Percentiles rank a stretch among this genome's conserved stretches.
Conservation (phyloP, 441 rosid genomes). For the Cnidoscolus chayamansa region DNA sequence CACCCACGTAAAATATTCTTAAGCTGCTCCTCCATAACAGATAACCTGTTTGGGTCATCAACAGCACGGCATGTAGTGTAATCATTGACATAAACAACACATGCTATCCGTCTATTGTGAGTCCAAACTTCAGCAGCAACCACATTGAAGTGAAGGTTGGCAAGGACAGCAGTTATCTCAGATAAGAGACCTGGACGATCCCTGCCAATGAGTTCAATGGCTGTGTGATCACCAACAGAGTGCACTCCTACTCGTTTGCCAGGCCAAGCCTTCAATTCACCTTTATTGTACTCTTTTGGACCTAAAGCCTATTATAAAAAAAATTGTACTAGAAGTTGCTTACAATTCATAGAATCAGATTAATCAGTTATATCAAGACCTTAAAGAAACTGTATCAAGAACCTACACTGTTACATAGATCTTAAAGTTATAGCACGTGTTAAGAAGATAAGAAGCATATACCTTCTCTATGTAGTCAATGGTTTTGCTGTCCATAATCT, state of each 20-base stretch:
- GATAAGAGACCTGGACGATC: conserved; percentile 91
- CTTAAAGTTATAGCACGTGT: conserved; percentile 2
- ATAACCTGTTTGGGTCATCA: conserved; percentile 57
- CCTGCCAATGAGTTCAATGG: conserved; percentile 77
- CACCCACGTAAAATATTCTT: conserved; percentile 64
- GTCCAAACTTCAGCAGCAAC: conserved; percentile 98
- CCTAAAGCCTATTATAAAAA: conserved; percentile 58
- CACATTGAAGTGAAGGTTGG: conserved; percentile 75
- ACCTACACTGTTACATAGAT: neutral
- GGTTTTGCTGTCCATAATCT: conserved; percentile 63
- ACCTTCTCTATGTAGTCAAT: conserved; percentile 84
- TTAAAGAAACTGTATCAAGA: neutral
- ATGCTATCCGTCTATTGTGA: conserved; percentile 75
- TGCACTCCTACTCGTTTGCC: conserved; percentile 76
- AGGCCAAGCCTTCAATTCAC: conserved; percentile 47
- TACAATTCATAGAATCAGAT: neutral
- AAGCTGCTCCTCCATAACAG: conserved; percentile 74
- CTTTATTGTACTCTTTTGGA: conserved; percentile 57
- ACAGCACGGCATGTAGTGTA: conserved; percentile 51
- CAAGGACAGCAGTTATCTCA: conserved; percentile 75
- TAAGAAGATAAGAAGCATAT: conserved; percentile 9
- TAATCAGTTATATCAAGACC: neutral
- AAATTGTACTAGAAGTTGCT: neutral
- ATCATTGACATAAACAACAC: conserved; percentile 74
- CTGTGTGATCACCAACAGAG: conserved; percentile 73